These are phyloP conservation scores for Recurvomyces mirabilis DNA, from an alignment of 495 filamentous ascomycete species.

Conservation along the genomic window DNA sequence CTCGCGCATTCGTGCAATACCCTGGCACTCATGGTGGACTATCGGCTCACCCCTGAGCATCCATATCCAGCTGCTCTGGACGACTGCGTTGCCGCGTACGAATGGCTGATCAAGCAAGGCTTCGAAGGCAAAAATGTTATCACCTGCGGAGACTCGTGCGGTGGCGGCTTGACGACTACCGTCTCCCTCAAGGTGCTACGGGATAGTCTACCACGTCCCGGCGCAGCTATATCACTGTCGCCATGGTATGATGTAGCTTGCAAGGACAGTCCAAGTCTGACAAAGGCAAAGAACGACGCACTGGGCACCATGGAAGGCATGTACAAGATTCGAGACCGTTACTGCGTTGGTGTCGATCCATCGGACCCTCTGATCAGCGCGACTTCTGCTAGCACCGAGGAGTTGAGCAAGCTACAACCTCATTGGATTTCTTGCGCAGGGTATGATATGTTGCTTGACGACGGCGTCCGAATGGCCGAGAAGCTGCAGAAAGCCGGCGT, in stretches of 20 bases:
- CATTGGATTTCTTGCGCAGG: constrained; percentile 10
- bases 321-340: constrained; percentile 1
- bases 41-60: constrained; percentile 11
- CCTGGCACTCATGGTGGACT: constrained; percentile 6
- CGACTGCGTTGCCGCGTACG: constrained; percentile 13
- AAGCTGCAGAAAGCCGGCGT: constrained; percentile 10
- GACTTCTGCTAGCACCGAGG: neutral
- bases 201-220: constrained; percentile 4
- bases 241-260: constrained; percentile 7
- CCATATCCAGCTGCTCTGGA: constrained; percentile 6
- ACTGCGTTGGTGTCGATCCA: constrained; percentile 1
- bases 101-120: constrained; percentile 10
- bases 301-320: neutral
- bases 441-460: constrained; percentile 7
- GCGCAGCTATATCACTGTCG: constrained; percentile 6
- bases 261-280: neutral
- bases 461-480: constrained; percentile 10
- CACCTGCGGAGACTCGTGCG: constrained; percentile 10
- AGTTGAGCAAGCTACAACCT: constrained; percentile 2
- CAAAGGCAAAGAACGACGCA: constrained; percentile 2
- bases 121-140: constrained; percentile 9
- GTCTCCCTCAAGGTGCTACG: constrained; percentile 3
- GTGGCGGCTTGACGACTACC: constrained; percentile 10
- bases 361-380: constrained; percentile 9
- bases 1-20: constrained; percentile 8